Evolutionary conservation across 2,329 filamentous ascomycete genomes (phyloP).

Genomic region (Beauveria caledonica): DNA sequence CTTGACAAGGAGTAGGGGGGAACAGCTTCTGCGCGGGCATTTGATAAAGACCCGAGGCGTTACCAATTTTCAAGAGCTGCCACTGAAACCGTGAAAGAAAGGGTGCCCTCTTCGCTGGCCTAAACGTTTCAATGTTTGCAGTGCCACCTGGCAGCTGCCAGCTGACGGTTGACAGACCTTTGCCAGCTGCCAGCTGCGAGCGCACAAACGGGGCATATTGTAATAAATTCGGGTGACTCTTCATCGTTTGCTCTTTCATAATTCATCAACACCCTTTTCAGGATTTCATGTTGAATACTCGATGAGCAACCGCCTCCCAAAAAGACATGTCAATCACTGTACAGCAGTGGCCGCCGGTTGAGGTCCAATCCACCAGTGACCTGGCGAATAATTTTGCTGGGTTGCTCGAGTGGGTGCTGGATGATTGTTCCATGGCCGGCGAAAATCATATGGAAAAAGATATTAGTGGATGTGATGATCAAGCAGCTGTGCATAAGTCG

Average conservation of each 20-base stretch:
- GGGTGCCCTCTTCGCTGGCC: neutral
- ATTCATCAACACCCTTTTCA: neutral
- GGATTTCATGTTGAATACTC: neutral
- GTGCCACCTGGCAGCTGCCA: neutral
- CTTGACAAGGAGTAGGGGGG: neutral
- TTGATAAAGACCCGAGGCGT: too few relatives aligned
- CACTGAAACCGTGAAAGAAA: neutral
- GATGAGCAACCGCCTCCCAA: neutral
- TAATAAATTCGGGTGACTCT: neutral
- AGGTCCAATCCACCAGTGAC: neutral
- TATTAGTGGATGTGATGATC: too few relatives aligned
- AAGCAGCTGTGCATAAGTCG: neutral
- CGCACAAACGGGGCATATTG: neutral
- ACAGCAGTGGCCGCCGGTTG: neutral
- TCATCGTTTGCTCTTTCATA: neutral
- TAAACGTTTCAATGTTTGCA: neutral
- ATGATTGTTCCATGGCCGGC: neutral
- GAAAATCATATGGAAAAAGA: neutral
- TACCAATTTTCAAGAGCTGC: too few relatives aligned
- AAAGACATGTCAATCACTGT: neutral
- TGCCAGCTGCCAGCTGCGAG: slow-evolving; percentile 2
- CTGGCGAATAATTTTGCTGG: neutral
- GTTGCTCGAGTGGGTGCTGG: slow-evolving; percentile 2
- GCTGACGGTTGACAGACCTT: neutral
- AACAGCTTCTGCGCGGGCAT: too few relatives aligned